A percentile compares a stretch with the other conserved stretches of the same genome.
Evolutionary conservation across 805 yeast species (phyloP).

Genomic region (Saitoella complicata): DNA sequence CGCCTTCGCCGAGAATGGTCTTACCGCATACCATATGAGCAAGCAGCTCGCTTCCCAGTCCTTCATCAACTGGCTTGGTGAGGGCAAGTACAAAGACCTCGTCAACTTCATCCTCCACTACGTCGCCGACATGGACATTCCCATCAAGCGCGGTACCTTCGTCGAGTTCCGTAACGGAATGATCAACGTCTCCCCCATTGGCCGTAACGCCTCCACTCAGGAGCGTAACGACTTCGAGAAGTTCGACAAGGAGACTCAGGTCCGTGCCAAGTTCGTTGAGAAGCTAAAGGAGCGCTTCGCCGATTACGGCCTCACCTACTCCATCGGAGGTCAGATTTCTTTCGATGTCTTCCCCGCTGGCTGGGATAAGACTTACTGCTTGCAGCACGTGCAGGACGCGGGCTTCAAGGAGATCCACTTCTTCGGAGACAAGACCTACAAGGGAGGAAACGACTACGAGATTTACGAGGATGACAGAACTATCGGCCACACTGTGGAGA

Average conservation of each 20-base stretch:
- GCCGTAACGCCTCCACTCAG: constrained; percentile 89
- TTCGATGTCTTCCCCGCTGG: constrained; percentile 99
- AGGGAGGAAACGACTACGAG: constrained; percentile 97
- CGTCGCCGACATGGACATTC: constrained; percentile 73
- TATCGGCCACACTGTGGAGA: constrained; percentile 81
- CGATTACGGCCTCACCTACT: constrained; percentile 76
- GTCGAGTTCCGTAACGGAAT: constrained; percentile 98
- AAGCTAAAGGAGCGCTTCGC: constrained; percentile 75
- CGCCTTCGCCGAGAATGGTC: constrained; percentile 94
- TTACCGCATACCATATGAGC: constrained; percentile 92
- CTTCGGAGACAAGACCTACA: constrained; percentile 94
- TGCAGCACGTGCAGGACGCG: constrained; percentile 78
- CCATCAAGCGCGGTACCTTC: constrained; percentile 97
- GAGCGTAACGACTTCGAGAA: constrained; percentile 89
- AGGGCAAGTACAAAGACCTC: constrained; percentile 79
- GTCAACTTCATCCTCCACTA: constrained; percentile 73
- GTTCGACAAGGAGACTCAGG: constrained; percentile 61
- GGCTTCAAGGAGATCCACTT: constrained; percentile 81
- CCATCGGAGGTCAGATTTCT: constrained; percentile 98
- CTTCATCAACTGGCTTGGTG: constrained; percentile 90
- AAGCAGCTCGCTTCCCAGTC: constrained; percentile 80
- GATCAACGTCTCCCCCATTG: constrained; percentile 96
- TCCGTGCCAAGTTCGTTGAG: constrained; percentile 70
- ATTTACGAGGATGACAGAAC: constrained; percentile 86
- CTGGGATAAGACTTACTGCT: constrained; percentile 98